Percentiles rank a stretch among this genome's conserved stretches.
phyloP scores from a whole-genome alignment of 2,329 filamentous ascomycete genomes.

The Colletotrichum liaoningense region DNA sequence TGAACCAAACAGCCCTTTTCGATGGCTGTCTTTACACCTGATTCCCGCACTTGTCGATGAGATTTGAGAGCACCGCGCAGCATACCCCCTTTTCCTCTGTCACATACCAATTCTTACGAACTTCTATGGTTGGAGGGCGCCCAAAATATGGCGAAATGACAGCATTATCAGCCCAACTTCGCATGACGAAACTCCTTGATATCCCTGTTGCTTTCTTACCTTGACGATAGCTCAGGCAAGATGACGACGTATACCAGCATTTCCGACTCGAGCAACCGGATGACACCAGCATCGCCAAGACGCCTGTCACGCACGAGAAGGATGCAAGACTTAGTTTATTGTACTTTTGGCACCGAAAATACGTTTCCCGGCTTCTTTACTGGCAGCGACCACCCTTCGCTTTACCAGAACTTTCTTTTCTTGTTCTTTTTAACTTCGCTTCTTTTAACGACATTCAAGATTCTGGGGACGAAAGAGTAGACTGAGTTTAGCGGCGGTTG shows the following conservation, averaged over 20 bases:
- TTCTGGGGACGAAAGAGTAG: slow-evolving; percentile 1
- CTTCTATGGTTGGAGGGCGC: slow-evolving; percentile 32
- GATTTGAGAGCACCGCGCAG: slow-evolving; percentile 45
- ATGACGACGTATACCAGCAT: background rate
- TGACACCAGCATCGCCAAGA: background rate
- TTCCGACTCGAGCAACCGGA: background rate
- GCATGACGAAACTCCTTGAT: slow-evolving; percentile 31
- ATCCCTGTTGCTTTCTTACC: slow-evolving; percentile 16
- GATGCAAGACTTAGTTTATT: slow-evolving; percentile 13
- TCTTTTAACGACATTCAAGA: slow-evolving; percentile 21
- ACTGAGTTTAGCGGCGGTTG: slow-evolving; percentile 19
- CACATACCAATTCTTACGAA: slow-evolving; percentile 36
- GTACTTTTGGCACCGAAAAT: slow-evolving; percentile 36
- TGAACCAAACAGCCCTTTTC: slow-evolving; percentile 4
- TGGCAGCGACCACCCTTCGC: slow-evolving; percentile 11
- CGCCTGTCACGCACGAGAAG: background rate
- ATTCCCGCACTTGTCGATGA: slow-evolving; percentile 34
- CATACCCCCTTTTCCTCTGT: slow-evolving; percentile 46
- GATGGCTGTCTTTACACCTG: slow-evolving; percentile 8
- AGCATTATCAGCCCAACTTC: slow-evolving; percentile 4
- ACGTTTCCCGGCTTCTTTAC: slow-evolving; percentile 21
- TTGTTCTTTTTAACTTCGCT: slow-evolving; percentile 37
- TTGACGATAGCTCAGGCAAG: background rate
- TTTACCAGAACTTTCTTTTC: slow-evolving; percentile 38
- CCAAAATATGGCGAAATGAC: slow-evolving; percentile 23